Conservation (phyloP, 2,329 filamentous ascomycete genomes). For the Penicillium sp. region DNA sequence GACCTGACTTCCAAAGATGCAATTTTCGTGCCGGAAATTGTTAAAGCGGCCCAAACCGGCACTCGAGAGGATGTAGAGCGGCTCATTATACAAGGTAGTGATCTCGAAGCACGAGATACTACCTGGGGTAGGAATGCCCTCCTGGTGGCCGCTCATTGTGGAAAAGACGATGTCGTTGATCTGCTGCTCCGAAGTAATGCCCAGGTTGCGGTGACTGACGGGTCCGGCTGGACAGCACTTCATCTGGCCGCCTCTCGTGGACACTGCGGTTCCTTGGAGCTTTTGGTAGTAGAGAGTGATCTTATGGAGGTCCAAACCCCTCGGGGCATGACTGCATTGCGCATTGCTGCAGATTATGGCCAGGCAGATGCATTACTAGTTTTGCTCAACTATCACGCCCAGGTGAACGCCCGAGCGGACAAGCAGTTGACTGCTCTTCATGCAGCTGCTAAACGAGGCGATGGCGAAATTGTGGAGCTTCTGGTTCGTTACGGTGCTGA, state of each 20-base stretch:
- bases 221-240: slow-evolving; percentile 30
- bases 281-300: slow-evolving; percentile 29
- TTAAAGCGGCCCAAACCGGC: slow-evolving; percentile 38
- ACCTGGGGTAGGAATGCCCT: slow-evolving; percentile 37
- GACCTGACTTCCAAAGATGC: slow-evolving; percentile 32
- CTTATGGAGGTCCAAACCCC: slow-evolving; percentile 33
- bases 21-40: slow-evolving; percentile 31
- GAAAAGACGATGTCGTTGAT: slow-evolving; percentile 35
- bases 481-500: slow-evolving; percentile 34
- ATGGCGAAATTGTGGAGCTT: slow-evolving; percentile 34
- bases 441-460: slow-evolving; percentile 34
- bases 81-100: slow-evolving; percentile 30
- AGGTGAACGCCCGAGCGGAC: slow-evolving; percentile 35
- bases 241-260: slow-evolving; percentile 35
- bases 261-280: slow-evolving; percentile 28
- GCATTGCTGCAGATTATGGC: slow-evolving; percentile 36
- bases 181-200: slow-evolving; percentile 34
- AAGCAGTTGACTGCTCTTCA: slow-evolving; percentile 37
- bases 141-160: slow-evolving; percentile 41
- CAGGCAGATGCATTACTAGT: slow-evolving; percentile 33
- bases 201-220: slow-evolving; percentile 30
- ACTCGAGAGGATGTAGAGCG: slow-evolving; percentile 34
- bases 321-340: slow-evolving; percentile 36
- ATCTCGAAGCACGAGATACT: slow-evolving; percentile 32
- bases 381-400: slow-evolving; percentile 32